A percentile compares a stretch with the other conserved stretches of the same genome.
Evolutionary conservation across 306 rosid species (phyloP).

Genomic region (Luffa acutangula): DNA sequence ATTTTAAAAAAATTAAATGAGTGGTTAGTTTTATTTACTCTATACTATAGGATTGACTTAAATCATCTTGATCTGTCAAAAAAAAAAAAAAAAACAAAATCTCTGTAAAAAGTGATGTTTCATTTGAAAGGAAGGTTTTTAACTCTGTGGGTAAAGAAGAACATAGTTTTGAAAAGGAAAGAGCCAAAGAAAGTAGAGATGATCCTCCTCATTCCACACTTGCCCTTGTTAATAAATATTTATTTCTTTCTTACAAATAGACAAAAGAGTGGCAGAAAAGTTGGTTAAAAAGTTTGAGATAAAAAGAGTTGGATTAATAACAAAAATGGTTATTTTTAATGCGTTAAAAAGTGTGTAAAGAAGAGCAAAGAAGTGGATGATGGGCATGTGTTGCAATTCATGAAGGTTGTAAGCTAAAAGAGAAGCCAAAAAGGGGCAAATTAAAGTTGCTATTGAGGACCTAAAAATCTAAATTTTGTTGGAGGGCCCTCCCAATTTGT

Average conservation of each 20-base stretch:
- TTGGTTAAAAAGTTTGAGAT: not conserved
- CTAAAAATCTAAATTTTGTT: not conserved
- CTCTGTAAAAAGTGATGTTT: not conserved
- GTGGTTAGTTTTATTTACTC: no score
- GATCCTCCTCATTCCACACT: not conserved
- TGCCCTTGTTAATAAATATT: not conserved
- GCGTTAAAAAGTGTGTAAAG: not conserved
- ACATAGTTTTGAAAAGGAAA: not conserved
- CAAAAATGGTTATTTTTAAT: not conserved
- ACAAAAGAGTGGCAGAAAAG: not conserved
- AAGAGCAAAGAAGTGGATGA: not conserved
- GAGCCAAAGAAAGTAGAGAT: not conserved
- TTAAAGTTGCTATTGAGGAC: not conserved
- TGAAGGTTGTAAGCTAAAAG: constrained; percentile 3
- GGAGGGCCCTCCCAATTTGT: not conserved
- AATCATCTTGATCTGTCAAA: no score
- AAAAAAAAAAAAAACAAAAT: no score
- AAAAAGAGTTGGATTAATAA: not conserved
- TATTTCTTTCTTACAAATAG: not conserved
- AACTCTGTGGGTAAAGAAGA: not conserved
- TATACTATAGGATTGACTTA: no score
- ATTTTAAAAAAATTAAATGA: no score
- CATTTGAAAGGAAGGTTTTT: not conserved
- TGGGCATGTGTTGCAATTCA: constrained; percentile 4
- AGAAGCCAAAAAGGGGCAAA: not conserved